Evolutionary conservation across 2,329 filamentous ascomycete species (phyloP).

Genomic region (Byssochlamys sp.): DNA sequence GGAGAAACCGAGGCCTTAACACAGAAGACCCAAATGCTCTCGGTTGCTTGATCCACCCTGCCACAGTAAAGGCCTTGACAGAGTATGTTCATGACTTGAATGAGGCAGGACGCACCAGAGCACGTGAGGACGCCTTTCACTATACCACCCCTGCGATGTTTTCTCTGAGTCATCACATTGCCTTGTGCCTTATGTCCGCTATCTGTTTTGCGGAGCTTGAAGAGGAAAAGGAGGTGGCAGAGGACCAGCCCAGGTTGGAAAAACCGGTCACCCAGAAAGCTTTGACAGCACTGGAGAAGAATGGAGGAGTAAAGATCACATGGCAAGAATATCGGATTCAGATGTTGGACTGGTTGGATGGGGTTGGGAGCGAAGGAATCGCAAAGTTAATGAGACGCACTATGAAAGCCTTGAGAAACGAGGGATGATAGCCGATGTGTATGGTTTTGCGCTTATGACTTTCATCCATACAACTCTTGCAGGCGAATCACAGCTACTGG

Average conservation of each 20-base stretch:
- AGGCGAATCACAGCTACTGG: not conserved
- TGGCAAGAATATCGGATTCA: conserved; percentile 68
- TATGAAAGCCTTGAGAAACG: conserved; percentile 61
- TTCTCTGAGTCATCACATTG: conserved; percentile 39
- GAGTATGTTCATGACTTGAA: conserved; percentile 34
- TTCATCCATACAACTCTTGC: not conserved
- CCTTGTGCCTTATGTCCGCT: conserved; percentile 37
- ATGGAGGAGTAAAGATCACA: conserved; percentile 55
- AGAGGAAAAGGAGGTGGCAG: conserved; percentile 28
- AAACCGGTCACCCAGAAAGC: conserved; percentile 60
- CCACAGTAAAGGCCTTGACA: conserved; percentile 36
- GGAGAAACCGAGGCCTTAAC: conserved; percentile 65
- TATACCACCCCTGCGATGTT: conserved; percentile 34
- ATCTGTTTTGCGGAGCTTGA: conserved; percentile 41
- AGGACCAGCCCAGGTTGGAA: conserved; percentile 16
- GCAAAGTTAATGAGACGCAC: conserved; percentile 67
- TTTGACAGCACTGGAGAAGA: conserved; percentile 51
- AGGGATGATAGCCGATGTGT: conserved; percentile 9
- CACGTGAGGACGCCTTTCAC: conserved; percentile 20
- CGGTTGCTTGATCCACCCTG: conserved; percentile 43
- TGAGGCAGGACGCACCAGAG: conserved; percentile 21
- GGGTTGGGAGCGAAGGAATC: conserved; percentile 55
- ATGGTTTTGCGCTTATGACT: not conserved
- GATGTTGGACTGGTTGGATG: conserved; percentile 60
- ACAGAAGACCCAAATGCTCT: conserved; percentile 51